Evolutionary conservation across 805 yeast genomes (phyloP), one percentile per base, ranked within the genome.

Genomic region (Saccharomycopsis sp.): DNA sequence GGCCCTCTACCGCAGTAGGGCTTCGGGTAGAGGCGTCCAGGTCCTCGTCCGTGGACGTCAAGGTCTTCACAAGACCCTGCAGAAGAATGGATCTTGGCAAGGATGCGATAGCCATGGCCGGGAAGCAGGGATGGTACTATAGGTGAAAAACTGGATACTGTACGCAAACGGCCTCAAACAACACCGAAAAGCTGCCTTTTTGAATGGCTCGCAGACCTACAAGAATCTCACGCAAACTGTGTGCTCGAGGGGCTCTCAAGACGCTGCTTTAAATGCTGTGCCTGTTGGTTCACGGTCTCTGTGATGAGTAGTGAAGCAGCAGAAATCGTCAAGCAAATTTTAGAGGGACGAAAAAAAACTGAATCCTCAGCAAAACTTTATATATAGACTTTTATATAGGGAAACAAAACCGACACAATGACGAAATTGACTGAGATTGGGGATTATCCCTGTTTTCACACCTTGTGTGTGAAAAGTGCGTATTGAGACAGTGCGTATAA

Each of bases 51-150:
- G 18, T 20, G 16, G 48, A 4, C 7, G 48, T 5, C 8, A 20
- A 44, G 21, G 48, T 44, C 16, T 44, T 44, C 21, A 12, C 21
- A 8, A 44, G 21, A 8, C 47, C 47, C 16, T 29, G 54, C 20
- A 48, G 18, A 52, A 34, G 5, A 34, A 52, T 16, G 54, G 34
- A 14, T n/a, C 54, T 4, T 2, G 54, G 40, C 9, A 52, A n/a
- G n/a, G 54, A 15, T 15, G 54, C 34, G 15, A 52, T 24, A 18
- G 37, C 46, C 54, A 52, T 52, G 23, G 34, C 37, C 16, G 52
- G 5, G 37, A 29, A 29, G 9, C 5, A 29, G 12, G 37, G 37
- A 7, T 29, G 37, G 37, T 29, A 12, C 37, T 7, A 29, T 29
- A 29, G 37, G 12, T 29, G 37, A 12, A 29, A 29, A 29, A 29